These are phyloP conservation scores for Talaromyces albobiverticillius DNA, from an alignment of 2,329 filamentous ascomycete genomes.

Conservation along the genomic window DNA sequence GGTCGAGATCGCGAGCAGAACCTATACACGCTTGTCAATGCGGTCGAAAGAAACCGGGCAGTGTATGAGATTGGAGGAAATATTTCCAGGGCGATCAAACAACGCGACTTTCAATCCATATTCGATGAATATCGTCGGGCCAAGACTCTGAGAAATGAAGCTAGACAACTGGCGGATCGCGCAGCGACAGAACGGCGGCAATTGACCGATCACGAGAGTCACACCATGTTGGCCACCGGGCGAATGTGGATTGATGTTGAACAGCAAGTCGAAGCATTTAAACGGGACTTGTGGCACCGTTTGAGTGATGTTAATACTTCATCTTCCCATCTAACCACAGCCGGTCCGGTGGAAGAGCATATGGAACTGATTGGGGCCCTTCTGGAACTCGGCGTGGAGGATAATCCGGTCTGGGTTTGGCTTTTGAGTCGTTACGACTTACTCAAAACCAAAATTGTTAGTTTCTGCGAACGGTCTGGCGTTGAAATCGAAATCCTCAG, in stretches of 20 bases:
- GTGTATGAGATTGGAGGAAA: constrained; percentile 77
- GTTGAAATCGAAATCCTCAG: constrained; percentile 90
- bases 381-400: constrained; percentile 89
- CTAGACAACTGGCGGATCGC: constrained; percentile 64
- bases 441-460: constrained; percentile 78
- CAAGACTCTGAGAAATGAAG: constrained; percentile 76
- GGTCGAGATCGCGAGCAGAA: constrained; percentile 88
- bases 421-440: constrained; percentile 85
- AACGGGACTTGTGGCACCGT: constrained; percentile 82
- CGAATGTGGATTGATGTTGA: constrained; percentile 96
- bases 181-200: constrained; percentile 50
- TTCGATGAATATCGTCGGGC: constrained; percentile 84
- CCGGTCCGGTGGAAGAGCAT: constrained; percentile 69
- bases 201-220: constrained; percentile 74
- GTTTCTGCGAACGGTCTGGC: constrained; percentile 78
- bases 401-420: constrained; percentile 97
- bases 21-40: constrained; percentile 71
- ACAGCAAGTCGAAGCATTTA: constrained; percentile 80
- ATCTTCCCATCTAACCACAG: constrained; percentile 50
- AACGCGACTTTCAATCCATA: constrained; percentile 83
- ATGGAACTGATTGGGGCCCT: constrained; percentile 88
- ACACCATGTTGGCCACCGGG: constrained; percentile 82
- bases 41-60: constrained; percentile 74
- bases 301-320: constrained; percentile 66
- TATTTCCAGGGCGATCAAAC: constrained; percentile 80